phyloP scores from a whole-genome alignment of 2,329 filamentous ascomycete genomes.

The Akanthomyces uredinophilus region DNA sequence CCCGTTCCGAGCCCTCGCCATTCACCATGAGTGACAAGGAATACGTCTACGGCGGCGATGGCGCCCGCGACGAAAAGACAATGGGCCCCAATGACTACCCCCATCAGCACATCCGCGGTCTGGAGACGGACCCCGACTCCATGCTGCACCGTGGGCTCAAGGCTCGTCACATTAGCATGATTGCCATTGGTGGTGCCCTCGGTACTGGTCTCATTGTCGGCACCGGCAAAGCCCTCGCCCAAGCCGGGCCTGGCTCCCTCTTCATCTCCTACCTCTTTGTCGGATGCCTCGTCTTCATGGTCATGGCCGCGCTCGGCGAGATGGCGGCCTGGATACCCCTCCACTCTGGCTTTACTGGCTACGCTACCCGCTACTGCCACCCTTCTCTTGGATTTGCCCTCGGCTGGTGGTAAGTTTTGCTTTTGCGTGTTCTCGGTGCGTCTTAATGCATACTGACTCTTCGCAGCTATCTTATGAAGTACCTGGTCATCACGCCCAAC shows the following conservation, averaged over 20 bases:
- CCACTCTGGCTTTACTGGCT: constrained; percentile 74
- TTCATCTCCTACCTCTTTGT: constrained; percentile 67
- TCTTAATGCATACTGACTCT: constrained; percentile 14
- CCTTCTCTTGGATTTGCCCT: constrained; percentile 76
- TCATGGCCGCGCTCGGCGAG: constrained; percentile 77
- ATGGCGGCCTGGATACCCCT: constrained; percentile 82
- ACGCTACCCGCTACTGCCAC: constrained; percentile 73
- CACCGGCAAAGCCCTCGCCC: constrained; percentile 50
- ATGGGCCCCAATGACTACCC: constrained; percentile 21
- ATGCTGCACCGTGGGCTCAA: constrained; percentile 48
- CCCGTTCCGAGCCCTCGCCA: background rate
- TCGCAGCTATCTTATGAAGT: constrained; percentile 60
- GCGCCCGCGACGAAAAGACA: constrained; percentile 8
- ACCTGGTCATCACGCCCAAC: constrained; percentile 81
- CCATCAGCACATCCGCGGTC: constrained; percentile 37
- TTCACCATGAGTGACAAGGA: constrained; percentile 15
- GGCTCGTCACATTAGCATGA: constrained; percentile 53
- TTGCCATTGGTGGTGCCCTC: constrained; percentile 69
- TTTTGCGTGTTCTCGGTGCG: background rate
- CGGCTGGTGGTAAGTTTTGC: constrained; percentile 57
- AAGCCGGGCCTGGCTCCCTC: constrained; percentile 58
- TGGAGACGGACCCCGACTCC: constrained; percentile 45
- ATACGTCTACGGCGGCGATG: background rate
- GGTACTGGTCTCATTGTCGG: constrained; percentile 72
- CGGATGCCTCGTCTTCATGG: constrained; percentile 69